Conservation (phyloP, 139 green algal species). For the Astrephomene gubernaculifera region DNA sequence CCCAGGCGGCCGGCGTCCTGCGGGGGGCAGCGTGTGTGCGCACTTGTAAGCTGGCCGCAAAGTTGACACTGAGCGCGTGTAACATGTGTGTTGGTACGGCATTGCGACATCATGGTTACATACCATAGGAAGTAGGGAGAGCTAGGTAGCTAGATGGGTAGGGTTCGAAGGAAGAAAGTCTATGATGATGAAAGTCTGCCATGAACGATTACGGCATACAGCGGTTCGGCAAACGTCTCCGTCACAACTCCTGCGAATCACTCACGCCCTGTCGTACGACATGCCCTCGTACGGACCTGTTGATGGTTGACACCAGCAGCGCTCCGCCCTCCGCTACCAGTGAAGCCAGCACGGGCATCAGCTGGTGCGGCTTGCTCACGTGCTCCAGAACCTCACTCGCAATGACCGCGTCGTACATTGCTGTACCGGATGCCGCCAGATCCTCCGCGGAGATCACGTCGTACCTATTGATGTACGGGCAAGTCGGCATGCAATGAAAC, state of each 20-base stretch:
- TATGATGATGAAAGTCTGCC: too few relatives aligned
- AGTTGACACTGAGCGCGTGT: background rate
- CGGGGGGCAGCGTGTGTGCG: too few relatives aligned
- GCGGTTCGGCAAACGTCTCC: too few relatives aligned
- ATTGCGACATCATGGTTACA: too few relatives aligned
- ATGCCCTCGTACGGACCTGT: too few relatives aligned
- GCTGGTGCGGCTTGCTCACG: conserved; percentile 59
- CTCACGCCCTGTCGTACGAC: too few relatives aligned
- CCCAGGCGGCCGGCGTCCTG: conserved; percentile 79
- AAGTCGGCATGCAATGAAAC: too few relatives aligned
- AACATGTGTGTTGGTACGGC: background rate
- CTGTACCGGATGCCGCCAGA: conserved; percentile 43
- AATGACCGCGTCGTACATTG: conserved; percentile 70
- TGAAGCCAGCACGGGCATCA: conserved; percentile 59
- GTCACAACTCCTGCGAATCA: too few relatives aligned
- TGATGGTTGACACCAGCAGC: conserved; percentile 86
- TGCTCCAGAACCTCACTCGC: conserved; percentile 70
- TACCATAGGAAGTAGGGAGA: too few relatives aligned
- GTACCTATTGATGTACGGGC: conserved; percentile 66
- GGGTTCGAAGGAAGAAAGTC: too few relatives aligned
- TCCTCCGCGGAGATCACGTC: conserved; percentile 63
- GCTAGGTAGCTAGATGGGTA: too few relatives aligned
- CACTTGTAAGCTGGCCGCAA: background rate
- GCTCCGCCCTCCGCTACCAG: conserved; percentile 35
- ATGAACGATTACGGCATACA: too few relatives aligned